Base-by-base conservation (phyloP, 192 early-diverging fungal species). In the Gonapodya sp. region DNA sequence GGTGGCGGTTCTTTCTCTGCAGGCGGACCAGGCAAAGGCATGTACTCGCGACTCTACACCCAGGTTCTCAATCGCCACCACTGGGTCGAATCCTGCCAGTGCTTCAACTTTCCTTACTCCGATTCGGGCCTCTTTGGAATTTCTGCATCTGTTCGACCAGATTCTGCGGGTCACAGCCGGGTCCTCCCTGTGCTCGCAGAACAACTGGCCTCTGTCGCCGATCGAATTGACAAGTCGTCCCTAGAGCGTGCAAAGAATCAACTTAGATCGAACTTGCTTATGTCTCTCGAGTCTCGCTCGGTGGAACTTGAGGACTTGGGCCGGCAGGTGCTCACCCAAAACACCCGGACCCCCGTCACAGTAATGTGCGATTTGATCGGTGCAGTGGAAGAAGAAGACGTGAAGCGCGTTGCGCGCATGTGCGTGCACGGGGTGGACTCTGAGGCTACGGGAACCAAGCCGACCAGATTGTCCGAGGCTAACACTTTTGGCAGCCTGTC, bases 11-110 rank as follows among this genome's bases (percentile, higher is more conserved):
- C 94, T 0, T 99, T 99, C 84, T 95, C 94, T 16, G 97, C 97
- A 0, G 97, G 97, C 80, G 97, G 97, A 2, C 97, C 97, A 0
- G 96, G 97, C 0, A 97, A 99, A 87, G 97, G 97, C 78, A 97
- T 99, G 96, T 96, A 99, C 89, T 97, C 96, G 72, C 91, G 96
- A 1, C 89, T 99, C 35, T 99, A 96, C 84, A 97, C 94, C 16
- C 93, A 95, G 37, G 96, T 99, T 0, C 87, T 99, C 35, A 97
- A 97, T 84, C 94, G 95, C 81, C 92, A 95, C 84, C 89, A 92
- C 79, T 99, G 95, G 95, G 92, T 99, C 24, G 97, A 99, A 83
- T 94, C 91, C 8, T 99, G 97, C 86, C 91, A 95, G 86, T 92
- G 92, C 18, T 94, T 97, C 86, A 95, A 96, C 73, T 95, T 94